phyloP scores from a whole-genome alignment of 1,139 yeast genomes.

The Ogataea hybrid region DNA sequence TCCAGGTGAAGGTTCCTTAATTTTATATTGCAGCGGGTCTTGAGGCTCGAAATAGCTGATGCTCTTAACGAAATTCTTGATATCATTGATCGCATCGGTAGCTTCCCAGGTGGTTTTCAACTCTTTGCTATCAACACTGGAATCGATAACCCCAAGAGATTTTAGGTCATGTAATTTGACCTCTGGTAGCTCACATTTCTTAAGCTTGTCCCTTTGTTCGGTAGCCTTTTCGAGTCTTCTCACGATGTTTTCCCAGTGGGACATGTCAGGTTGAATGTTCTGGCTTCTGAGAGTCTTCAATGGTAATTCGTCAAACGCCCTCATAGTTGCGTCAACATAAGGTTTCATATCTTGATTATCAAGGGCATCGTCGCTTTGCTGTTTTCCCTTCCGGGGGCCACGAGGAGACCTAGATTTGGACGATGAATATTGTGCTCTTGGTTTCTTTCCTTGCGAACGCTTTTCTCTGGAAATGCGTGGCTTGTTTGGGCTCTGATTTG shows the following conservation, averaged over 20 bases:
- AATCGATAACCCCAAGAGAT: constrained; percentile 1
- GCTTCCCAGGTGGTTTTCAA: constrained; percentile 4
- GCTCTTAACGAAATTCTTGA: constrained; percentile 1
- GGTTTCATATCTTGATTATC: constrained; percentile 3
- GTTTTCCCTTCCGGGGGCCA: neutral
- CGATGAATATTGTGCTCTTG: too few species aligned
- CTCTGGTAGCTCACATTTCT: constrained; percentile 2
- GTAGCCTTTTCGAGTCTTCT: constrained; percentile 3
- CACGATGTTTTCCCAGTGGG: constrained; percentile 1
- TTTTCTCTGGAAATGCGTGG: too few species aligned
- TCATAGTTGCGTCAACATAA: neutral
- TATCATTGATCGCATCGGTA: constrained; percentile 5
- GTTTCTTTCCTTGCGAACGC: too few species aligned
- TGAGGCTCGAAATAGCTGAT: constrained; percentile 1
- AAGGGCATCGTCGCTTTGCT: neutral
- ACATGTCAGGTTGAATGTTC: neutral
- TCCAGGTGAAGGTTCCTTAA: constrained; percentile 6
- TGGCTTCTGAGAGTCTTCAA: neutral
- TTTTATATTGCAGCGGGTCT: constrained; percentile 8
- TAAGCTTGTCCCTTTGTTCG: constrained; percentile 1
- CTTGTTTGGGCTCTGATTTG: too few species aligned
- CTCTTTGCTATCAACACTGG: constrained; percentile 1
- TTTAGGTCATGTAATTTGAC: neutral
- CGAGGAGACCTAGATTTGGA: neutral
- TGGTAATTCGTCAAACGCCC: neutral